These are phyloP conservation scores for Beauveria varroae DNA, from an alignment of 2,329 filamentous ascomycete genomes.

Conservation along the genomic window DNA sequence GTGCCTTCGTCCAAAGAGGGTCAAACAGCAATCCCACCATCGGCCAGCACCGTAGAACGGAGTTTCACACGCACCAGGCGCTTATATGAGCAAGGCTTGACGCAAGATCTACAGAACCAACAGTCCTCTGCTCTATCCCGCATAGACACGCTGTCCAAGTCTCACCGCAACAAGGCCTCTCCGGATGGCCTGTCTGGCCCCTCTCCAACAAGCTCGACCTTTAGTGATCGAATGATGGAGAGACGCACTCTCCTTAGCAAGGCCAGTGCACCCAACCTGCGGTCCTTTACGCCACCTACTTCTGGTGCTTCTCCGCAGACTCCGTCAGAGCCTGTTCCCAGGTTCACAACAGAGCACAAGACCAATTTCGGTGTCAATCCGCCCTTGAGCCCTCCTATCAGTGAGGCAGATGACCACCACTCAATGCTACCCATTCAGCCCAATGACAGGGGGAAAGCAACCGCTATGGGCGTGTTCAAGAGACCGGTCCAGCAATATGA, in stretches of 20 bases:
- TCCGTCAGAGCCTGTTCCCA: conserved; percentile 29
- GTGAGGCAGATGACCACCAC: conserved; percentile 64
- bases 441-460: conserved; percentile 74
- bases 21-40: conserved; percentile 28
- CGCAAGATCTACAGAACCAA: conserved; percentile 72
- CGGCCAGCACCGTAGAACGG: conserved; percentile 45
- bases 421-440: conserved; percentile 60
- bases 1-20: conserved; percentile 44
- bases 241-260: conserved; percentile 41
- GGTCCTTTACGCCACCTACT: conserved; percentile 44
- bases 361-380: conserved; percentile 26
- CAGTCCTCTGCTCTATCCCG: conserved; percentile 70
- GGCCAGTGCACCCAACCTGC: conserved; percentile 62
- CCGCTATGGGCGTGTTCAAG: conserved; percentile 55
- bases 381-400: conserved; percentile 50
- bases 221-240: conserved; percentile 40
- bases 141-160: conserved; percentile 68
- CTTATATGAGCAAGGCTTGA: conserved; percentile 76
- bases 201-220: conserved; percentile 36
- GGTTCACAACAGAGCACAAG: conserved; percentile 27
- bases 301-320: conserved; percentile 31
- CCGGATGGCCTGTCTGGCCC: conserved; percentile 40
- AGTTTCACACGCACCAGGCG: conserved; percentile 63
- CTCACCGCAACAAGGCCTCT: conserved; percentile 41
- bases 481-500: conserved; percentile 73